These are phyloP conservation scores for Cadophora malorum DNA, from an alignment of 2,329 filamentous ascomycete species.

Conservation along the genomic window DNA sequence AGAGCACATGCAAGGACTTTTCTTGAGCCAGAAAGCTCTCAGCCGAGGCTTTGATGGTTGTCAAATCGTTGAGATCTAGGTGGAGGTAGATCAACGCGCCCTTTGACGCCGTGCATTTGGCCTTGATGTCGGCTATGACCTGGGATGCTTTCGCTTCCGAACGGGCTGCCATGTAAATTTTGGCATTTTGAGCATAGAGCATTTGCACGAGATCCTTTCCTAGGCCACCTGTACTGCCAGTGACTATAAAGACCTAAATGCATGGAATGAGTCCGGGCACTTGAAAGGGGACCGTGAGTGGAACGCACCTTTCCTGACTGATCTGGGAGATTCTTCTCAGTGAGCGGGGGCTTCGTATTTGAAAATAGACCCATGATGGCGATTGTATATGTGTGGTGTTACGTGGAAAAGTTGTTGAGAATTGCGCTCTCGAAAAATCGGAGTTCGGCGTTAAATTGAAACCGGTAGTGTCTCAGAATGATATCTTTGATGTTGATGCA, in stretches of 20 bases:
- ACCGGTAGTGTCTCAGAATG: not conserved
- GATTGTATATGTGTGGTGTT: not conserved
- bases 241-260: constrained; percentile 46
- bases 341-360: constrained; percentile 18
- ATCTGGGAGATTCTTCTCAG: constrained; percentile 24
- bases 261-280: not conserved
- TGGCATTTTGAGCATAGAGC: constrained; percentile 50
- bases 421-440: not conserved
- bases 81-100: constrained; percentile 47
- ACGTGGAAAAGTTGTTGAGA: not conserved
- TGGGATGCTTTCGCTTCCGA: constrained; percentile 47
- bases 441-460: not conserved
- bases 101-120: constrained; percentile 36
- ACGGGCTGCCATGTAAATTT: constrained; percentile 51
- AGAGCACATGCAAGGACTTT: constrained; percentile 48
- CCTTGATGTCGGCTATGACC: constrained; percentile 49
- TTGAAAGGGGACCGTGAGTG: not conserved
- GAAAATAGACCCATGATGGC: constrained; percentile 18
- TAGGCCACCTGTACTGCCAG: constrained; percentile 47
- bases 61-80: constrained; percentile 48
- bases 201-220: constrained; percentile 48
- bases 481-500: not conserved
- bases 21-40: constrained; percentile 47
- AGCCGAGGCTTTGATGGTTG: constrained; percentile 47
- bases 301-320: constrained; percentile 25